These are phyloP conservation scores for Coemansia sp. DNA, from an alignment of 192 early-diverging fungal species.

Conservation along the genomic window DNA sequence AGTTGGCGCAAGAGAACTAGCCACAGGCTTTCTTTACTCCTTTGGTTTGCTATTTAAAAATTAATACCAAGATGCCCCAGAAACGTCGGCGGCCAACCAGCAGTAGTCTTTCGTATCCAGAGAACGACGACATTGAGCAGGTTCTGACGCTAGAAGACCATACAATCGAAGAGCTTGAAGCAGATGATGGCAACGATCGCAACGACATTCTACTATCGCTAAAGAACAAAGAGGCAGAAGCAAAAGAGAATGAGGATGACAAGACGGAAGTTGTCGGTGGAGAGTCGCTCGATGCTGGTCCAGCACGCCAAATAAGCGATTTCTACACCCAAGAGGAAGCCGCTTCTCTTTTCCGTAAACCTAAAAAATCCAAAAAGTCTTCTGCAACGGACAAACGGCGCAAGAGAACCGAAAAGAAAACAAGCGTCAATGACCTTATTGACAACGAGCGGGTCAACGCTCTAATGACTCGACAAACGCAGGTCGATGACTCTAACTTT, in stretches of 20 bases:
- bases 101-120: not conserved
- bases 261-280: not conserved
- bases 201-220: not conserved
- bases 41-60: not conserved
- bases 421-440: conserved; percentile 27
- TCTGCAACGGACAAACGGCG: conserved; percentile 19
- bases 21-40: too few relatives aligned
- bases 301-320: conserved; percentile 62
- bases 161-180: conserved; percentile 64
- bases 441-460: conserved; percentile 31
- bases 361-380: conserved; percentile 59
- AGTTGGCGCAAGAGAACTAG: too few relatives aligned
- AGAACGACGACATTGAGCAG: conserved; percentile 58
- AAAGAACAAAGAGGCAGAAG: not conserved
- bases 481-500: conserved; percentile 60
- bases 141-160: conserved; percentile 89
- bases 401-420: conserved; percentile 34
- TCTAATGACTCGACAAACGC: conserved; percentile 10
- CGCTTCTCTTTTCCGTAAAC: conserved; percentile 74
- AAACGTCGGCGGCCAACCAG: not conserved
- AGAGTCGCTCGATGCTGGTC: conserved; percentile 13
- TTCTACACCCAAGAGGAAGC: conserved; percentile 92
- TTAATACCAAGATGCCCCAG: not conserved
- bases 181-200: not conserved
- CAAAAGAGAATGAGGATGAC: not conserved